Conservation (phyloP, 2,329 filamentous ascomycete species). For the Neonectria magnoliae region DNA sequence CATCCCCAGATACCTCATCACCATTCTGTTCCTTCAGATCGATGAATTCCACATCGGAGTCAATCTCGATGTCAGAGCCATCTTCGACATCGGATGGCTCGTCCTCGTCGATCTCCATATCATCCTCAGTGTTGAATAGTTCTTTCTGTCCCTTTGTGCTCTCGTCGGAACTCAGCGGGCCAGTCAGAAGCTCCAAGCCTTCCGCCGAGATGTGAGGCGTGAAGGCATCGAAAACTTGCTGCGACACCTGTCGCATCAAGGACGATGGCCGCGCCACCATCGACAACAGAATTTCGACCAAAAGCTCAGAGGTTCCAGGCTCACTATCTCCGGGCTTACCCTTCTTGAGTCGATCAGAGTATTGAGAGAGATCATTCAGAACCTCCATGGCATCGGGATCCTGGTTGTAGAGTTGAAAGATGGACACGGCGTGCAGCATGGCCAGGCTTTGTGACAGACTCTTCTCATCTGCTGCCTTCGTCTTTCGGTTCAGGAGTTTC, state of each 20-base stretch:
- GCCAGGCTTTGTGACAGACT: constrained; percentile 71
- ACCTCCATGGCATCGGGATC: constrained; percentile 87
- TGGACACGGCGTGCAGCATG: constrained; percentile 83
- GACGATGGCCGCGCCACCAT: constrained; percentile 88
- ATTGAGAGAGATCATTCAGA: constrained; percentile 82
- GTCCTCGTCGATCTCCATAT: constrained; percentile 60
- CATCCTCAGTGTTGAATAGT: constrained; percentile 78
- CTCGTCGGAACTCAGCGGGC: constrained; percentile 82
- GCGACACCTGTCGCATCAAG: constrained; percentile 84
- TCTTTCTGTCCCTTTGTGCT: constrained; percentile 85
- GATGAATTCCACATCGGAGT: constrained; percentile 62
- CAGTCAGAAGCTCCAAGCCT: constrained; percentile 72
- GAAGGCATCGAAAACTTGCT: constrained; percentile 88
- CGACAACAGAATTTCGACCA: constrained; percentile 90
- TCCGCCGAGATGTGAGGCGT: constrained; percentile 77
- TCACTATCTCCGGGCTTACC: constrained; percentile 57
- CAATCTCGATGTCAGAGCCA: constrained; percentile 50
- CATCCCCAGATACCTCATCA: constrained; percentile 53
- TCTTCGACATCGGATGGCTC: constrained; percentile 50
- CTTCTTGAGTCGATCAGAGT: constrained; percentile 73
- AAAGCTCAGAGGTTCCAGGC: constrained; percentile 70
- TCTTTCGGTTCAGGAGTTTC: constrained; percentile 59
- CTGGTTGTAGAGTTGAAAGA: constrained; percentile 90
- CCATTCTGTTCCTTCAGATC: constrained; percentile 55
- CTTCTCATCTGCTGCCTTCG: constrained; percentile 49